Evolutionary conservation across 495 filamentous ascomycete species (phyloP).

Genomic region (Umbilicaria muhlenbergii): DNA sequence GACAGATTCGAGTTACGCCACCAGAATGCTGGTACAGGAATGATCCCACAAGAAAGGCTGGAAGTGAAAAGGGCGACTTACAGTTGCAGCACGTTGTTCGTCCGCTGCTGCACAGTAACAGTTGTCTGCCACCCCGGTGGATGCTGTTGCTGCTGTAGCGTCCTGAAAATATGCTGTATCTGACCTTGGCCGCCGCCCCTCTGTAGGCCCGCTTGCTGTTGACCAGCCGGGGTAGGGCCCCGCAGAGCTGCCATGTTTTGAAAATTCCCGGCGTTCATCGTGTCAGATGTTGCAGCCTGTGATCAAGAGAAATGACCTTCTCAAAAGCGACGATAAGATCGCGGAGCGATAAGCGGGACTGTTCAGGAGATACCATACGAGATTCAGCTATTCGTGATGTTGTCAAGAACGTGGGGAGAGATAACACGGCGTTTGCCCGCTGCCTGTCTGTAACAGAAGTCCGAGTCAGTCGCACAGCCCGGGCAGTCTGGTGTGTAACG

Average conservation of each 20-base stretch:
- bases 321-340: no score
- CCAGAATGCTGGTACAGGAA: constrained; percentile 1
- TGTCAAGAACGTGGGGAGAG: no score
- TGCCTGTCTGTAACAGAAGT: no score
- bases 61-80: constrained; percentile 14
- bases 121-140: constrained; percentile 32
- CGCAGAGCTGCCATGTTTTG: constrained; percentile 15
- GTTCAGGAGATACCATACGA: no score
- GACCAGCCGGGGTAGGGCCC: constrained; percentile 19
- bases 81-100: constrained; percentile 31
- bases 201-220: constrained; percentile 20
- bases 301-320: no score
- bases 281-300: background rate
- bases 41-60: background rate
- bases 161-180: constrained; percentile 21
- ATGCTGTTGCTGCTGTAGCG: constrained; percentile 23
- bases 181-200: constrained; percentile 17
- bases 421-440: no score
- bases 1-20: background rate
- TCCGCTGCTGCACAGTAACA: constrained; percentile 23
- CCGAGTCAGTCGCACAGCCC: no score
- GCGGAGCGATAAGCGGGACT: no score
- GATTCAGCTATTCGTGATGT: no score
- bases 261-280: constrained; percentile 33
- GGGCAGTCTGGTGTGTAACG: no score